Evolutionary conservation across 495 filamentous ascomycete genomes (phyloP).

Genomic region (Penicillium fimorum): DNA sequence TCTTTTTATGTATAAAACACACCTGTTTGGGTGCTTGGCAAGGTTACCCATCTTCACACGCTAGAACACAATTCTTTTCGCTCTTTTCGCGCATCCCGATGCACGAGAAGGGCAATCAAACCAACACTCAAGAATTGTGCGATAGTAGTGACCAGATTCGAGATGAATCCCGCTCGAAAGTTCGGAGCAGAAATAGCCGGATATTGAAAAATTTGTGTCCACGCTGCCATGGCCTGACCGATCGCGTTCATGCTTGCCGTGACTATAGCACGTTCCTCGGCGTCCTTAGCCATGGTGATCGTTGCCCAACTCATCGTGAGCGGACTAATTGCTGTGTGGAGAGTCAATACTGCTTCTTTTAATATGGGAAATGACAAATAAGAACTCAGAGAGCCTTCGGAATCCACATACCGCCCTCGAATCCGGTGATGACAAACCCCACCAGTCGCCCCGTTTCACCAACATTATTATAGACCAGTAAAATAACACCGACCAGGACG

Average conservation of each 20-base stretch:
- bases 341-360: neutral
- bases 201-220: conserved; percentile 34
- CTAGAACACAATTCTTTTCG: neutral
- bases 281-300: conserved; percentile 32
- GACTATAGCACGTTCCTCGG: conserved; percentile 36
- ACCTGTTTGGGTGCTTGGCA: too few species aligned
- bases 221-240: conserved; percentile 35
- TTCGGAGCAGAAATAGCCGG: conserved; percentile 28
- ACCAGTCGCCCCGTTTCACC: conserved; percentile 33
- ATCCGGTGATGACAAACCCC: conserved; percentile 33
- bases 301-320: conserved; percentile 38
- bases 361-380: neutral
- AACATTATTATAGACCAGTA: conserved; percentile 28
- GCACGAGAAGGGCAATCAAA: neutral
- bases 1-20: too few species aligned
- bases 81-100: neutral
- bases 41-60: too few species aligned
- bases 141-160: conserved; percentile 5
- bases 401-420: conserved; percentile 31
- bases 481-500: conserved; percentile 26
- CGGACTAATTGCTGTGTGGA: conserved; percentile 29
- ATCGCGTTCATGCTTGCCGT: conserved; percentile 40
- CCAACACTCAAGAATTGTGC: neutral
- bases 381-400: neutral
- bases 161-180: conserved; percentile 29